Evolutionary conservation across 2,329 filamentous ascomycete species (phyloP).

Genomic region (Blumeriella jaapii): DNA sequence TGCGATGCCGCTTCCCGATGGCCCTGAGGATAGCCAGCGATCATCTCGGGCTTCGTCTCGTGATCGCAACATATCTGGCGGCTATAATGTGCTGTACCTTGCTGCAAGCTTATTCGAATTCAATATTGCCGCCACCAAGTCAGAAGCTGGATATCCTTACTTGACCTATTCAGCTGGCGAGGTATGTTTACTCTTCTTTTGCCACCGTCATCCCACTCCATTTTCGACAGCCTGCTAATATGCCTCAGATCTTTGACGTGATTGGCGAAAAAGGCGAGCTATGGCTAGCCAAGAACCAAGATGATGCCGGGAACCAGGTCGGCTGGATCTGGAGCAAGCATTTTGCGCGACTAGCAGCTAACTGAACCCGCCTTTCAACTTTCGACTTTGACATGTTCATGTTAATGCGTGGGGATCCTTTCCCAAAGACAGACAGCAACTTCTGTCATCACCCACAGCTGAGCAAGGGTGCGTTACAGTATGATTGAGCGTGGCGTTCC

Average conservation of each 20-base stretch:
- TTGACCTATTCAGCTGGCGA: constrained; percentile 92
- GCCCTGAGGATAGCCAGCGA: constrained; percentile 39
- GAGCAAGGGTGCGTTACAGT: no score
- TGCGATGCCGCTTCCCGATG: constrained; percentile 69
- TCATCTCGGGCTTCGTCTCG: constrained; percentile 49
- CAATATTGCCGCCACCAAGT: constrained; percentile 84
- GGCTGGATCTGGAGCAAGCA: constrained; percentile 99
- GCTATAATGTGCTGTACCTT: constrained; percentile 72
- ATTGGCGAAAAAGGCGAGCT: constrained; percentile 95
- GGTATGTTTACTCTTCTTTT: constrained; percentile 30
- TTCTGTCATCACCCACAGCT: no score
- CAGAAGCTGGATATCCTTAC: constrained; percentile 92
- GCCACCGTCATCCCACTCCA: not conserved
- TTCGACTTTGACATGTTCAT: no score
- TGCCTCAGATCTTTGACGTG: constrained; percentile 64
- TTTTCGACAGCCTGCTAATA: constrained; percentile 7
- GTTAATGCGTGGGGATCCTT: no score
- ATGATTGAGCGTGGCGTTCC: no score
- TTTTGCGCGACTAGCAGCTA: constrained; percentile 53
- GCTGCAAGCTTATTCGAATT: constrained; percentile 94
- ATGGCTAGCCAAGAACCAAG: constrained; percentile 96
- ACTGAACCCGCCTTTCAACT: constrained; percentile 13
- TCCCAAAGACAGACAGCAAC: no score
- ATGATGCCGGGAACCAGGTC: constrained; percentile 65
- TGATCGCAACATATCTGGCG: constrained; percentile 40